These are phyloP conservation scores for Vanderwaltozyma verrucispora DNA, from an alignment of 805 yeast species.

Conservation along the genomic window DNA sequence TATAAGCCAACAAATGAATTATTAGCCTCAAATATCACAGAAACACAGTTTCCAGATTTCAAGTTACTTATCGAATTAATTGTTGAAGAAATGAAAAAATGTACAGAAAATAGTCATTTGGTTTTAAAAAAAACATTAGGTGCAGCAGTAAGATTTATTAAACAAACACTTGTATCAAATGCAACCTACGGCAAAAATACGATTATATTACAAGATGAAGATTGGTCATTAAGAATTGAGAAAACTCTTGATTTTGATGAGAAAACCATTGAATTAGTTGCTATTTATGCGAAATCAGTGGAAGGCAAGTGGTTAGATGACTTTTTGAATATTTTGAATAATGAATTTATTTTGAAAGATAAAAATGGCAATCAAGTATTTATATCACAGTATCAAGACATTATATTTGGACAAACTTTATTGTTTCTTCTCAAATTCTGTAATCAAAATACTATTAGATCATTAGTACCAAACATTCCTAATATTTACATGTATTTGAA, in stretches of 20 bases:
- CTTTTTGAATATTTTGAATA: conserved; percentile 30
- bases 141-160: conserved; percentile 41
- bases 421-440: conserved; percentile 19
- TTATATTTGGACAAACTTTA: conserved; percentile 30
- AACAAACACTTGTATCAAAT: conserved; percentile 56
- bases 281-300: conserved; percentile 6
- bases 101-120: conserved; percentile 17
- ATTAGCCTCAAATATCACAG: conserved; percentile 30
- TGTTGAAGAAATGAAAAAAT: conserved; percentile 17
- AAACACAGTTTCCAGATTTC: conserved; percentile 47
- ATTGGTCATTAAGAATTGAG: conserved; percentile 61
- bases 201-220: conserved; percentile 55
- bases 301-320: conserved; percentile 14
- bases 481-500: conserved; percentile 19
- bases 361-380: conserved; percentile 6
- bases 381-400: conserved; percentile 16
- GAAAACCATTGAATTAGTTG: conserved; percentile 29
- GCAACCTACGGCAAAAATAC: conserved; percentile 43
- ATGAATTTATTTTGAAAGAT: conserved; percentile 25
- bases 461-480: conserved; percentile 10
- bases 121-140: conserved; percentile 28
- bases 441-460: not conserved
- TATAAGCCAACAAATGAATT: conserved; percentile 36
- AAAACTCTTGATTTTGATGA: conserved; percentile 58
- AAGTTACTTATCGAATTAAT: conserved; percentile 29